A percentile compares a stretch with the other conserved stretches of the same genome.
Evolutionary conservation across 768 basidiomycete species (phyloP).

Genomic region (Ephemerocybe angulata): DNA sequence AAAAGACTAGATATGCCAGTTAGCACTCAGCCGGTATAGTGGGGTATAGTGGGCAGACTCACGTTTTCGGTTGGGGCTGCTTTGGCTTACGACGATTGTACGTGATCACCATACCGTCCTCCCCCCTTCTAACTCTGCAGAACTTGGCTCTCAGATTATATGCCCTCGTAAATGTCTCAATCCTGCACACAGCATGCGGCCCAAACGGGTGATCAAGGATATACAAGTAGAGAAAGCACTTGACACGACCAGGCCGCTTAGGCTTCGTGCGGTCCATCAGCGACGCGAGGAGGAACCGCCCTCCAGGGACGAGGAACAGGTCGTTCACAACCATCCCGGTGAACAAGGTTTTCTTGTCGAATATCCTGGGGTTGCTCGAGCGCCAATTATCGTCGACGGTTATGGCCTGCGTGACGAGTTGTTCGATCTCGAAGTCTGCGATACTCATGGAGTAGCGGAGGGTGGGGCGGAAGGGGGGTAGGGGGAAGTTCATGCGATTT

Average conservation of each 20-base stretch:
- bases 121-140: conserved; percentile 37
- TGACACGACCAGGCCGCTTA: conserved; percentile 28
- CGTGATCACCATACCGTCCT: conserved; percentile 53
- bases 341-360: conserved; percentile 20
- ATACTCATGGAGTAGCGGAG: conserved; percentile 37
- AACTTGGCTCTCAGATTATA: conserved; percentile 61
- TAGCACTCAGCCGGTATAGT: conserved; percentile 13
- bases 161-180: conserved; percentile 47
- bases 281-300: conserved; percentile 64
- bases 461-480: conserved; percentile 61
- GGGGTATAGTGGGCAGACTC: conserved; percentile 5
- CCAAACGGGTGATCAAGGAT: conserved; percentile 52
- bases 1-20: not conserved
- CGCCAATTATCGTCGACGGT: conserved; percentile 62
- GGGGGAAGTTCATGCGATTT: conserved; percentile 46
- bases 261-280: conserved; percentile 19
- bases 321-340: conserved; percentile 40
- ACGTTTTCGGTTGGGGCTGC: conserved; percentile 20
- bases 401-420: conserved; percentile 56
- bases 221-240: conserved; percentile 52
- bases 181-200: conserved; percentile 44
- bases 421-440: conserved; percentile 48
- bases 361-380: conserved; percentile 33
- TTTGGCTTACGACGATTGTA: conserved; percentile 41
- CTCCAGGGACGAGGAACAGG: conserved; percentile 61